Conservation (phyloP, 2,329 filamentous ascomycete species). For the Colletotrichum sp. region DNA sequence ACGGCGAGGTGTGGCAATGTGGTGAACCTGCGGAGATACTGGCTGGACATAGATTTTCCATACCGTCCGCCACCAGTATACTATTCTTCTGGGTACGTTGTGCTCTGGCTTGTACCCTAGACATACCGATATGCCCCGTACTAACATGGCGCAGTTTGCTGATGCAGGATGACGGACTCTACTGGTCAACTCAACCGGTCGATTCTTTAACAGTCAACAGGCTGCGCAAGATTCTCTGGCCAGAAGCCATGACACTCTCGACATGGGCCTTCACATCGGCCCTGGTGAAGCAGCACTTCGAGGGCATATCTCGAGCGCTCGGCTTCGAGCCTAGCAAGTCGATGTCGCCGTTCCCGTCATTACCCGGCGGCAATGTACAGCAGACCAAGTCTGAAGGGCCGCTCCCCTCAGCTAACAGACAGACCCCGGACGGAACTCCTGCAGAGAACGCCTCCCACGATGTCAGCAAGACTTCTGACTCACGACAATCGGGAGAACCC, state of each 20-base stretch:
- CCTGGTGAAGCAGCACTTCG: conserved; percentile 49
- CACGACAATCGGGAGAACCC: not conserved
- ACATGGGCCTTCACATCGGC: conserved; percentile 57
- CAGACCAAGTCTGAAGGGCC: conserved; percentile 4
- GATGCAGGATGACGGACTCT: conserved; percentile 53
- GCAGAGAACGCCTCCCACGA: conserved; percentile 7
- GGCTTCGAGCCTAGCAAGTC: conserved; percentile 40
- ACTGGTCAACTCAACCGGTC: conserved; percentile 52
- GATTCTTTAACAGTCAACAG: conserved; percentile 51
- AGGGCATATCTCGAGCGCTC: conserved; percentile 48
- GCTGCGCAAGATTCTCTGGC: conserved; percentile 57
- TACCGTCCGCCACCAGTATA: conserved; percentile 63
- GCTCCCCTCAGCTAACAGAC: conserved; percentile 10
- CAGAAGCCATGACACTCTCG: conserved; percentile 54
- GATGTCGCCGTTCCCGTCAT: not conserved
- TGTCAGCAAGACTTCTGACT: conserved; percentile 9
- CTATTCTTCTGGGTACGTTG: conserved; percentile 61
- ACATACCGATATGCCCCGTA: not conserved
- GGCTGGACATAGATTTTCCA: conserved; percentile 69
- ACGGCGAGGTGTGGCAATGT: conserved; percentile 49
- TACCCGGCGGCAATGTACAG: not conserved
- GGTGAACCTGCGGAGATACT: conserved; percentile 55
- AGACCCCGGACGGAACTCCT: conserved; percentile 20
- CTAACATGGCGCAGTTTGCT: conserved; percentile 47
- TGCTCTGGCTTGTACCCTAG: not conserved